Percentiles rank a stretch among this genome's conserved stretches.
Conservation (phyloP, 2,329 filamentous ascomycete species). For the Aspergillus costaricaensis region DNA sequence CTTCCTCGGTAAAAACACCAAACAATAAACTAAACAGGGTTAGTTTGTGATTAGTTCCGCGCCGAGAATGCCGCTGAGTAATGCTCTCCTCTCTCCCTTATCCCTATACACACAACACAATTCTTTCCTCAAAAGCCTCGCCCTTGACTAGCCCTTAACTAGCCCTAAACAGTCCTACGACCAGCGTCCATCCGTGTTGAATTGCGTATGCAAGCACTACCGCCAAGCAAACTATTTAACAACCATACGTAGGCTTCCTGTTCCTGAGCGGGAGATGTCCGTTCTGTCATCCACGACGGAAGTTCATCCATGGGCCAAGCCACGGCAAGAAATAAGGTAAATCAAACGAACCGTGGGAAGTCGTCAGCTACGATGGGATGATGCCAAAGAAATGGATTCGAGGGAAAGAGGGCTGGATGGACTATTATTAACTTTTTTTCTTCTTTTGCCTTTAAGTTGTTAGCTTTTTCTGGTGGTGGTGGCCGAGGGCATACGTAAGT, state of each 20-base stretch:
- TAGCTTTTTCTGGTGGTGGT: neutral
- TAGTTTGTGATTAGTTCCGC: too few relatives aligned
- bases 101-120: too few relatives aligned
- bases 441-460: neutral
- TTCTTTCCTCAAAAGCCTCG: too few relatives aligned
- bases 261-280: neutral
- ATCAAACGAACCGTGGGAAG: neutral
- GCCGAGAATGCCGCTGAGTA: too few relatives aligned
- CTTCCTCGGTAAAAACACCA: too few relatives aligned
- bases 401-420: neutral
- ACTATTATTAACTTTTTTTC: neutral
- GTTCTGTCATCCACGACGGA: neutral
- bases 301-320: neutral
- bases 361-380: neutral
- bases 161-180: too few relatives aligned
- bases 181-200: neutral
- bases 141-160: too few relatives aligned
- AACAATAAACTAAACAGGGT: too few relatives aligned
- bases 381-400: too few relatives aligned
- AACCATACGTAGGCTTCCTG: neutral
- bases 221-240: neutral
- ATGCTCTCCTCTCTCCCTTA: too few relatives aligned
- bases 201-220: neutral
- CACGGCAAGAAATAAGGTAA: conserved; percentile 8
- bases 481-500: conserved; percentile 7